Conservation (phyloP, 2,329 filamentous ascomycete species). For the Sarocladium brachiariae region DNA sequence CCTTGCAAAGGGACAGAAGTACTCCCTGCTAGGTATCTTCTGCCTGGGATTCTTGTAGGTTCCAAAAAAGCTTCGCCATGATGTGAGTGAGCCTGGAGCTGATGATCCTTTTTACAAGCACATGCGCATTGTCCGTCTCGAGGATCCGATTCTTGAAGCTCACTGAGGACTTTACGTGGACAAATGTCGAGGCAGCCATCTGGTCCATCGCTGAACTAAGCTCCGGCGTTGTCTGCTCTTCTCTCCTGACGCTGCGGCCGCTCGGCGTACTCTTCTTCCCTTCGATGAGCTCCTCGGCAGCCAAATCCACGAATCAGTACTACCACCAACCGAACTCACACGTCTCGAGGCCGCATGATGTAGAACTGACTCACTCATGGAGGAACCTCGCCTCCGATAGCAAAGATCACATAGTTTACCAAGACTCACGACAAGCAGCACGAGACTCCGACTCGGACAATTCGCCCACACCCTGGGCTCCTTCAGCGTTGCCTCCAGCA, state of each 20-base stretch:
- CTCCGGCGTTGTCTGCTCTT: constrained; percentile 6
- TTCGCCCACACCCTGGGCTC: neutral
- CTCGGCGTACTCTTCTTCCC: neutral
- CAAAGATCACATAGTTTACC: constrained; percentile 3
- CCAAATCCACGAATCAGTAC: constrained; percentile 4
- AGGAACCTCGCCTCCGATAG: constrained; percentile 2
- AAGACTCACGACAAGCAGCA: neutral
- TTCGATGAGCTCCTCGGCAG: neutral
- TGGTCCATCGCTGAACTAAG: constrained; percentile 7
- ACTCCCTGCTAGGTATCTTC: constrained; percentile 9
- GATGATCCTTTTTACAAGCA: neutral
- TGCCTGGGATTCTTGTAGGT: constrained; percentile 17
- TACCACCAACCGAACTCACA: constrained; percentile 5
- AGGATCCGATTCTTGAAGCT: constrained; percentile 6
- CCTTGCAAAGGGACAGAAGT: constrained; percentile 13
- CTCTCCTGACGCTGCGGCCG: neutral
- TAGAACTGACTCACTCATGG: constrained; percentile 1
- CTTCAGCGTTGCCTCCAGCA: neutral
- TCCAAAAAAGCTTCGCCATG: neutral
- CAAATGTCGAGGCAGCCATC: constrained; percentile 2
- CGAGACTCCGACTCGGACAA: neutral
- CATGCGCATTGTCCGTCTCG: neutral
- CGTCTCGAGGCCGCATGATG: neutral
- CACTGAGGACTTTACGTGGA: constrained; percentile 3
- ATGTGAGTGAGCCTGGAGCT: neutral